Conservation (phyloP, 169 alveolate species). For the Cryptosporidium canis region DNA sequence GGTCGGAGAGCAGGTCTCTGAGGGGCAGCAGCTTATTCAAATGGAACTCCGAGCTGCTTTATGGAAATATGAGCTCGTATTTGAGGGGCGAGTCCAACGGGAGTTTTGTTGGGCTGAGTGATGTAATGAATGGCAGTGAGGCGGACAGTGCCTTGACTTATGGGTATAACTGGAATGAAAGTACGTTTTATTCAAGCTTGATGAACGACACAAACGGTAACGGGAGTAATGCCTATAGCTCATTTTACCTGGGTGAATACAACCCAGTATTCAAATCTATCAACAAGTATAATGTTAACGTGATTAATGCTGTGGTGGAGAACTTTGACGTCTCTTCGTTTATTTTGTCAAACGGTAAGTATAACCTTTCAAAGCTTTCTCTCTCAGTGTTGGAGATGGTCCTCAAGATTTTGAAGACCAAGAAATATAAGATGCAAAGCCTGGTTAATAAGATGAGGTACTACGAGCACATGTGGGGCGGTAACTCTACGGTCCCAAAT, state of each 20-base stretch:
- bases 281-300: not conserved
- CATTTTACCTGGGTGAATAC: not conserved
- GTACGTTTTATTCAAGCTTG: not conserved
- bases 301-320: conserved; percentile 21
- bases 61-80: not conserved
- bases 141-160: not conserved
- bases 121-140: not conserved
- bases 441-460: not conserved
- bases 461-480: not conserved
- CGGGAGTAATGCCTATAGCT: not conserved
- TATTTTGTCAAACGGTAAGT: conserved; percentile 17
- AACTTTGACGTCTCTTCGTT: conserved; percentile 43
- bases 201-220: not conserved
- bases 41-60: not conserved
- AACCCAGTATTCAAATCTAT: not conserved
- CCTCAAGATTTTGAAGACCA: not conserved
- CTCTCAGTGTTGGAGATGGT: not conserved
- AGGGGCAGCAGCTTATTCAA: not conserved
- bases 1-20: not conserved
- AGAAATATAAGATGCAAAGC: not conserved
- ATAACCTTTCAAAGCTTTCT: conserved; percentile 19
- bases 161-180: not conserved
- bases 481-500: not conserved
- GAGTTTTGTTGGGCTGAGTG: not conserved
- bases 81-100: not conserved